Base-by-base conservation (phyloP, 345 rosid species). In the Eutrema heterophyllum region DNA sequence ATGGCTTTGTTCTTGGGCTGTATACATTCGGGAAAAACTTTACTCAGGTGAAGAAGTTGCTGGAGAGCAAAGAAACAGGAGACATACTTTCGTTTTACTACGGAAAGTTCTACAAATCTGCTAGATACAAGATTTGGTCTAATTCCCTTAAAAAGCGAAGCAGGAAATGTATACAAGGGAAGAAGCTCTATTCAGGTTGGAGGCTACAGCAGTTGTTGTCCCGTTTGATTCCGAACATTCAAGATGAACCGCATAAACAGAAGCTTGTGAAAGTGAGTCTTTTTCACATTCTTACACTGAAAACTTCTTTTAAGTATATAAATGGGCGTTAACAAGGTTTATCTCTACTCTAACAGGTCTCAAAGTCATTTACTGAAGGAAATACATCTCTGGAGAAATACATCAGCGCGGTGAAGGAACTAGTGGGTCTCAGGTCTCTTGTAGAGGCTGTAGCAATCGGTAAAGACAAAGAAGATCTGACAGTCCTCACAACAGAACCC, bases 371-470 rank as follows among this genome's bases (percentile, higher is more conserved):
- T 73, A 21, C 84, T 35, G 85, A 89, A 63, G 90, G 84, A 50
- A 87, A 74, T 48, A 67, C 65, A 44, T 51, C 86, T n/a, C 75
- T 84, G 15, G 92, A 84, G 76, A 70, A 72, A 10, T 86, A 81
- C 55, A 74, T 87, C 14, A 79, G 7, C 40, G 24, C 13, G 0
- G 77, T 87, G 75, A 86, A 82, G 81, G 72, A 71, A 26, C 38
- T 64, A 13, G 86, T 83, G 46, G 90, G 90, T 71, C 64, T 83
- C 27, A 32, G 2, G 63, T 61, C 57, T 68, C 88, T 87, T 54
- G 84, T 86, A 54, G 83, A 84, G 62, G 89, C 89, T 45, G 83
- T 87, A 29, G 86, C 86, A 2, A 83, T 89, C 7, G 92, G 96
- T 27, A 89, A 80, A 80, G 90, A 84, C 52, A 85, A 82, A 71